Evolutionary conservation across 257 asterid genomes (phyloP), one percentile per base, ranked within the genome.

Genomic region (Linderniella brevidens): DNA sequence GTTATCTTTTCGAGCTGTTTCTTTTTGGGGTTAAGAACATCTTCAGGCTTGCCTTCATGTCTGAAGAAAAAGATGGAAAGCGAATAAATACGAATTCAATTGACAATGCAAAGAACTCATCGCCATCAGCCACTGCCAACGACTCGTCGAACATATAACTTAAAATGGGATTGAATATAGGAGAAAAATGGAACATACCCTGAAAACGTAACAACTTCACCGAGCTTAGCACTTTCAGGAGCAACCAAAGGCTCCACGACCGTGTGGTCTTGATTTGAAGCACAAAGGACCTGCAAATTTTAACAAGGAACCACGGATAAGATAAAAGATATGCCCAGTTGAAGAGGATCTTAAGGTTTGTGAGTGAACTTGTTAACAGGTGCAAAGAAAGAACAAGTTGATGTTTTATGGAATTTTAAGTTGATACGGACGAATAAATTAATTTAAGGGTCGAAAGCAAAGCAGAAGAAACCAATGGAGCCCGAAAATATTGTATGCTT

Each of bases 1-100:
- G 93, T 68, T 58, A 88, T 78, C 75, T 84, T 88, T 46, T 88
- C 97, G 59, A 88, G 62, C 66, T 88, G 97, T 59, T 84, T 88
- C 90, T 88, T 88, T 60, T 88, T 88, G n/a, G 97, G 97, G 70
- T 80, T 88, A 57, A 88, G 64, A 13, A 88, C 86, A 44, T 78
- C 93, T 62, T 88, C 97, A 46, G 97, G 95, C 66, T 73, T 78
- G 15, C 92, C 95, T 5, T 76, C 95, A 46, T 64, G 68, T 20
- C 95, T 88, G 82, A 19, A 67, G 19, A 19, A 56, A 12, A 17
- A 15, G 18, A 46, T 11, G 13, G 10, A 17, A 16, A 3, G 14
- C 19, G 3, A 17, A 18, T 17, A 9, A 11, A 13, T 35, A 18
- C 10, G 11, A 8, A 35, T 11, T 46, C 8, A 17, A 11, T 29